Conservation (phyloP, 2,329 filamentous ascomycete species). For the Periconia macrospinosa region DNA sequence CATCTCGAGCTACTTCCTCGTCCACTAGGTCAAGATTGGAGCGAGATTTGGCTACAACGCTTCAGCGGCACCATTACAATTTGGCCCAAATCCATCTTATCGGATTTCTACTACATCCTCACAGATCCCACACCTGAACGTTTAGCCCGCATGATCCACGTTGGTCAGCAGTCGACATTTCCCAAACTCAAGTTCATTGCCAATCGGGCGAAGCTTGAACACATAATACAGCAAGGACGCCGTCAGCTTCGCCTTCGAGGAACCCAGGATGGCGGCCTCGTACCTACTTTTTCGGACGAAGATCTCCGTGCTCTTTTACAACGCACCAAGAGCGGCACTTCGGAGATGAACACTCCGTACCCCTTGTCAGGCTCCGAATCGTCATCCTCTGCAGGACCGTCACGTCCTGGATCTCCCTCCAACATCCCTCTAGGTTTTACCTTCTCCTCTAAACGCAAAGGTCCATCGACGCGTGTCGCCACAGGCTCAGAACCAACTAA, state of each 20-base stretch:
- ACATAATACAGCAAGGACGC: slow-evolving; percentile 62
- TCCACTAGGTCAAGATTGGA: slow-evolving; percentile 93
- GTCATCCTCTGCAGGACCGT: slow-evolving; percentile 27
- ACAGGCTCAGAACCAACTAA: slow-evolving; percentile 4
- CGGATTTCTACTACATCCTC: slow-evolving; percentile 85
- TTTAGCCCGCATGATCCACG: slow-evolving; percentile 84
- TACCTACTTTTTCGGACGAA: slow-evolving; percentile 50
- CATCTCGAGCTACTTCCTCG: slow-evolving; percentile 90
- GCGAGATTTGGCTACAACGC: slow-evolving; percentile 90
- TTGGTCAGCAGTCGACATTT: slow-evolving; percentile 86
- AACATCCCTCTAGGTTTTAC: slow-evolving; percentile 32
- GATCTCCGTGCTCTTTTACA: slow-evolving; percentile 48
- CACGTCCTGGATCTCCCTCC: slow-evolving; percentile 31
- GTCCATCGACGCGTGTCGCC: slow-evolving; percentile 7
- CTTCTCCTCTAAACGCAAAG: slow-evolving; percentile 24
- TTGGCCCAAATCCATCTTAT: slow-evolving; percentile 80
- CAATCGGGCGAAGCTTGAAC: slow-evolving; percentile 84
- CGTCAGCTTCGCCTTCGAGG: slow-evolving; percentile 42
- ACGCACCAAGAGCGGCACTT: slow-evolving; percentile 24
- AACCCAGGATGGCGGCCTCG: slow-evolving; percentile 34
- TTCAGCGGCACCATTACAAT: slow-evolving; percentile 96
- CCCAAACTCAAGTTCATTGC: slow-evolving; percentile 89
- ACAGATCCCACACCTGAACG: slow-evolving; percentile 76
- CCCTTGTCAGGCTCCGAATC: slow-evolving; percentile 32
- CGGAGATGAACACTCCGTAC: slow-evolving; percentile 14